These are phyloP conservation scores for Myochromella boudieri DNA, from an alignment of 768 basidiomycete species.

Conservation along the genomic window DNA sequence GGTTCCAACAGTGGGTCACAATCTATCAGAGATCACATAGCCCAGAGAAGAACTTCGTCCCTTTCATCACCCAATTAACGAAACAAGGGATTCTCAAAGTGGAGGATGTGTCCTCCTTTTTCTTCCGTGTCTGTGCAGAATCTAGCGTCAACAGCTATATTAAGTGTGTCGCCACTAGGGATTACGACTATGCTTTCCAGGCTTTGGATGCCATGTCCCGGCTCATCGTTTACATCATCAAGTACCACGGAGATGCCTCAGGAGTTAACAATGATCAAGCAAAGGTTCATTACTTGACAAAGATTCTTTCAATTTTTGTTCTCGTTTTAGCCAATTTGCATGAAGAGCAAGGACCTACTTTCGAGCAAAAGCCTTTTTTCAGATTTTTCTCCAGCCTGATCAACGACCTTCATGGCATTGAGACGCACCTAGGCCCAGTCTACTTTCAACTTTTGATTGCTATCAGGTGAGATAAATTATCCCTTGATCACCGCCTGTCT, in stretches of 20 bases:
- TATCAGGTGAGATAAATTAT: slow-evolving; percentile 61
- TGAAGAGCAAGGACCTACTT: slow-evolving; percentile 87
- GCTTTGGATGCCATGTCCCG: slow-evolving; percentile 94
- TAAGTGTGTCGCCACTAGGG: slow-evolving; percentile 70
- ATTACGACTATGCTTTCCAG: slow-evolving; percentile 80
- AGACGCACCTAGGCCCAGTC: slow-evolving; percentile 79
- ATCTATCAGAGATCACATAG: slow-evolving; percentile 90
- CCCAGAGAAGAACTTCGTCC: slow-evolving; percentile 93
- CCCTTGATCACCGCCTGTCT: not conserved
- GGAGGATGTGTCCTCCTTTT: slow-evolving; percentile 95
- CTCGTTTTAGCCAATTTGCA: slow-evolving; percentile 93
- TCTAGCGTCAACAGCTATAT: slow-evolving; percentile 88
- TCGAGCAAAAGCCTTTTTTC: slow-evolving; percentile 98
- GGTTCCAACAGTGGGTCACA: slow-evolving; percentile 95
- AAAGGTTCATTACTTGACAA: slow-evolving; percentile 94
- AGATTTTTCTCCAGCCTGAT: slow-evolving; percentile 96
- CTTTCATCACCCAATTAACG: slow-evolving; percentile 95
- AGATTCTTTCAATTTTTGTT: slow-evolving; percentile 96
- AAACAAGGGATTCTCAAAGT: slow-evolving; percentile 96
- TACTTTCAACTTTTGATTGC: slow-evolving; percentile 89
- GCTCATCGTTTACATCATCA: slow-evolving; percentile 96
- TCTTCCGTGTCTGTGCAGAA: slow-evolving; percentile 97
- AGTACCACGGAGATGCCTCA: slow-evolving; percentile 96
- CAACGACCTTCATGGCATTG: slow-evolving; percentile 87
- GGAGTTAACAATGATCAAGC: slow-evolving; percentile 92